phyloP scores from a whole-genome alignment of 1,139 yeast genomes.

The Hyphopichia buzzinii region DNA sequence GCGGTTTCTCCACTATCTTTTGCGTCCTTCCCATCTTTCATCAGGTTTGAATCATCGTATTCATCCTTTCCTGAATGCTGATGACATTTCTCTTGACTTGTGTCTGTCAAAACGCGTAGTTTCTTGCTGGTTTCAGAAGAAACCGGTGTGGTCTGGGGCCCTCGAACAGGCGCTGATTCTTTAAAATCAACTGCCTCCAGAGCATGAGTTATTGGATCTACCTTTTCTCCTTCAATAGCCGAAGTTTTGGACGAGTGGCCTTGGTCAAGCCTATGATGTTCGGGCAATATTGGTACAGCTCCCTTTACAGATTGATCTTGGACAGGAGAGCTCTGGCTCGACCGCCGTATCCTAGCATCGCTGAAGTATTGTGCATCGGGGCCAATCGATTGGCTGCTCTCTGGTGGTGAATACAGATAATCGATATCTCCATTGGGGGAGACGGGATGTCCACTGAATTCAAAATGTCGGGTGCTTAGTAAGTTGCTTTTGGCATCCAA shows the following conservation, averaged over 20 bases:
- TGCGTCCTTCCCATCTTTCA: not conserved
- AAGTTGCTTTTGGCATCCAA: slow-evolving; percentile 17
- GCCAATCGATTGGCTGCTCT: not conserved
- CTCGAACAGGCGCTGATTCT: not conserved
- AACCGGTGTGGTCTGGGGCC: not conserved
- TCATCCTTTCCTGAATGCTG: not conserved
- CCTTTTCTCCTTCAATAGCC: not conserved
- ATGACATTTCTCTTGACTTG: not conserved
- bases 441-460: slow-evolving; percentile 28
- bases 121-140: too few relatives aligned
- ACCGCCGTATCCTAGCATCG: not conserved
- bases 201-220: too few relatives aligned
- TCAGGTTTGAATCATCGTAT: not conserved
- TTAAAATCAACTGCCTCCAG: too few relatives aligned
- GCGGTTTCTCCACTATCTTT: not conserved
- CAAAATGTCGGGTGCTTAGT: slow-evolving; percentile 17
- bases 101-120: not conserved
- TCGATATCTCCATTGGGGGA: slow-evolving; percentile 6
- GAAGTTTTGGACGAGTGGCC: not conserved
- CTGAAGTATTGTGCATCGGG: not conserved
- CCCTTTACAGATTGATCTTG: not conserved
- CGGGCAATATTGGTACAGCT: too few relatives aligned
- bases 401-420: slow-evolving; percentile 2
- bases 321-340: not conserved
- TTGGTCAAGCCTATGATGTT: not conserved